Evolutionary conservation across 805 yeast species (phyloP).

Genomic region (Yamadazyma laniorum): DNA sequence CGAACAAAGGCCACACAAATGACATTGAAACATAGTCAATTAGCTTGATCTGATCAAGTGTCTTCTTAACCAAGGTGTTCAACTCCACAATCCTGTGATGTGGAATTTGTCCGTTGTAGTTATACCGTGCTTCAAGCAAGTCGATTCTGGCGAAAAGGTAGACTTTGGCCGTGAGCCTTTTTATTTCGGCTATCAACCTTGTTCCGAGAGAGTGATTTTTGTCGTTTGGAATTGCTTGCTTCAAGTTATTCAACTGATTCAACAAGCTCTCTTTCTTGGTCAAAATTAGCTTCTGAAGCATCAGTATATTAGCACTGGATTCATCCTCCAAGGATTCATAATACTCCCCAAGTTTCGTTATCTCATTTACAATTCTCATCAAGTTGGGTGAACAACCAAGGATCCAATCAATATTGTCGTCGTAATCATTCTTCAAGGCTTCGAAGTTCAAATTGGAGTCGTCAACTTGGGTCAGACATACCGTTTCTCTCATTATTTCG

Average conservation of each 20-base stretch:
- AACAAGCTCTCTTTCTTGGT: conserved; percentile 21
- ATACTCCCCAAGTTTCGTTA: conserved; percentile 35
- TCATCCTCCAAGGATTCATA: conserved; percentile 30
- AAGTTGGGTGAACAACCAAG: conserved; percentile 41
- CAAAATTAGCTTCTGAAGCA: conserved; percentile 23
- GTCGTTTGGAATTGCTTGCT: conserved; percentile 7
- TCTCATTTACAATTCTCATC: conserved; percentile 33
- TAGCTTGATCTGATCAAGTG: conserved; percentile 21
- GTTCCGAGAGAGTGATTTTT: conserved; percentile 4
- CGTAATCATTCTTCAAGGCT: conserved; percentile 29
- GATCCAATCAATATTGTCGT: conserved; percentile 35
- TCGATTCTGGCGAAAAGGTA: conserved; percentile 37
- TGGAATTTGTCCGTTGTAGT: conserved; percentile 5
- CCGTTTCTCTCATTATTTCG: conserved; percentile 46
- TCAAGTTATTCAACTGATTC: conserved; percentile 19
- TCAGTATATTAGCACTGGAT: conserved; percentile 16
- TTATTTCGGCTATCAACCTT: conserved; percentile 35
- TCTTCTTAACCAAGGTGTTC: conserved; percentile 19
- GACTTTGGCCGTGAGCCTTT: conserved; percentile 30
- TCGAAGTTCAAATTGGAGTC: conserved; percentile 19
- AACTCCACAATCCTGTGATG: conserved; percentile 13
- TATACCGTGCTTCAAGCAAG: conserved; percentile 12
- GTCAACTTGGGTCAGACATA: conserved; percentile 26
- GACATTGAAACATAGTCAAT: conserved; percentile 27
- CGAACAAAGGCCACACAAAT: conserved; percentile 41